Evolutionary conservation across 164 flowering plant species (phyloP).

Genomic region (Nymphaea thermarum): DNA sequence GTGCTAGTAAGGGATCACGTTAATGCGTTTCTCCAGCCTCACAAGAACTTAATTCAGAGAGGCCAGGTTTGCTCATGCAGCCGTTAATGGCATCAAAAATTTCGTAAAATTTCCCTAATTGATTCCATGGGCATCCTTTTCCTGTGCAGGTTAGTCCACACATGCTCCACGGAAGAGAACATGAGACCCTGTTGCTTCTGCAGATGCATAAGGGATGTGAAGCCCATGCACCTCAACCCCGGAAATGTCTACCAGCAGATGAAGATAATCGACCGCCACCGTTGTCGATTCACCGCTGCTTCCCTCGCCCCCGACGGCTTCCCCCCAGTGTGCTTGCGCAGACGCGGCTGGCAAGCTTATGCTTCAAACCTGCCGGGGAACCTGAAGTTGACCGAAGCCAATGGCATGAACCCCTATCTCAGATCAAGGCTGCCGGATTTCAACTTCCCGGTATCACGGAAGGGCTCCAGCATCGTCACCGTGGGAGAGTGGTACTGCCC

Average conservation of each 20-base stretch:
- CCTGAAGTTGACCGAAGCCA: background rate
- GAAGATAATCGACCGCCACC: constrained; percentile 7
- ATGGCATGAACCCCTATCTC: constrained; percentile 2
- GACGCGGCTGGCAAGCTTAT: constrained; percentile 6
- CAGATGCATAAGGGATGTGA: constrained; percentile 12
- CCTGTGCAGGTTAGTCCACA: constrained; percentile 31
- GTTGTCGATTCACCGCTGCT: constrained; percentile 10
- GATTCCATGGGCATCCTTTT: too few species aligned
- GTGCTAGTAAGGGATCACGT: background rate
- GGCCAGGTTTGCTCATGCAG: background rate
- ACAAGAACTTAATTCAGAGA: background rate
- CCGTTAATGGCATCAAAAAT: too few species aligned
- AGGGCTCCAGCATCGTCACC: background rate
- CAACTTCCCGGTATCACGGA: constrained; percentile 5
- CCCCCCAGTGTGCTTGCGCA: constrained; percentile 7
- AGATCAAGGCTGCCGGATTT: constrained; percentile 1
- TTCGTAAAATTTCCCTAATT: too few species aligned
- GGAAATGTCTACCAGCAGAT: constrained; percentile 27
- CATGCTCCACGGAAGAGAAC: constrained; percentile 36
- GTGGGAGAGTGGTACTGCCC: constrained; percentile 10
- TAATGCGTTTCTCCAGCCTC: background rate
- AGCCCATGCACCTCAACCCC: constrained; percentile 31
- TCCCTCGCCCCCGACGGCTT: constrained; percentile 9
- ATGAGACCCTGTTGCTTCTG: constrained; percentile 22
- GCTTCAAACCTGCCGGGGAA: background rate